These are phyloP conservation scores for Fraxinus ornus DNA, from an alignment of 305 asterid species.

Conservation along the genomic window DNA sequence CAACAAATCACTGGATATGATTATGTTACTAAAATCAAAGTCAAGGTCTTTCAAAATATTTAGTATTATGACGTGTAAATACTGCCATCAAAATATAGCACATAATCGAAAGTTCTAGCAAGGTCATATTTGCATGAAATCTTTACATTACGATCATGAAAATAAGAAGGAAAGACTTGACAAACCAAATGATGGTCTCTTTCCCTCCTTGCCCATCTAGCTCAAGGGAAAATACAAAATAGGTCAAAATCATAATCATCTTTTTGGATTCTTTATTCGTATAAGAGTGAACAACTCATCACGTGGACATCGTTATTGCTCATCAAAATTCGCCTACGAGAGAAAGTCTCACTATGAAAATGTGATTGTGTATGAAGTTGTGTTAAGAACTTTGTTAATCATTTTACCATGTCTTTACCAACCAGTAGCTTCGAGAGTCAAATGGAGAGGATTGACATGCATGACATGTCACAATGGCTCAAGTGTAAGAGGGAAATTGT, in stretches of 20 bases:
- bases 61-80: background rate
- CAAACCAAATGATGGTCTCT: background rate
- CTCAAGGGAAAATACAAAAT: background rate
- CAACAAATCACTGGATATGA: background rate
- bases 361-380: background rate
- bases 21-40: background rate
- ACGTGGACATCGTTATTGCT: background rate
- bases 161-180: background rate
- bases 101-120: background rate
- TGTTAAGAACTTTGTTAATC: background rate
- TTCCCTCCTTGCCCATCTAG: background rate
- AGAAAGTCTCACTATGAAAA: background rate
- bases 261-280: background rate
- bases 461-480: background rate
- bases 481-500: background rate
- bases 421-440: background rate
- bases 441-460: background rate
- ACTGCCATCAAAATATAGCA: background rate
- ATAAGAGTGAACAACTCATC: background rate
- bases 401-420: background rate
- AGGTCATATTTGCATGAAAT: background rate
- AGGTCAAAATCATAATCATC: background rate
- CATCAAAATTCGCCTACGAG: background rate
- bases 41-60: background rate
- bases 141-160: background rate